Percentiles rank a stretch among this genome's conserved stretches.
Conservation (phyloP, 257 asterid genomes). For the Rubia yunnanensis region DNA sequence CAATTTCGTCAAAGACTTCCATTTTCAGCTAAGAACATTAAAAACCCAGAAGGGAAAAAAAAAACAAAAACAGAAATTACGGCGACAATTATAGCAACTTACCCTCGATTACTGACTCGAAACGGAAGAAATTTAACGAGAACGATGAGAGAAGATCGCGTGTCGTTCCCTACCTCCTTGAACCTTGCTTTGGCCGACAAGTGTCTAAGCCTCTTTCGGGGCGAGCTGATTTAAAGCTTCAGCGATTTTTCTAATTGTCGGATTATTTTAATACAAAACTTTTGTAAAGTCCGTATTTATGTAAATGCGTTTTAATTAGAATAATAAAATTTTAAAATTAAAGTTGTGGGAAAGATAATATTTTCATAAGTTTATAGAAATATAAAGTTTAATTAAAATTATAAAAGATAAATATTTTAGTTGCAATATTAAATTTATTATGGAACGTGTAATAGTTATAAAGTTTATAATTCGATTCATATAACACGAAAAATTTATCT, state of each 20-base stretch:
- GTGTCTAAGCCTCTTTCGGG: conserved; percentile 56
- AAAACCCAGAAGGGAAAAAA: conserved; percentile 2
- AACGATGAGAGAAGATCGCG: conserved; percentile 32
- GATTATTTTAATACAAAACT: not conserved
- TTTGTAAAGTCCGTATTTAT: too few relatives aligned
- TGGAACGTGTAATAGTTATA: too few relatives aligned
- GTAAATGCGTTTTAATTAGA: too few relatives aligned
- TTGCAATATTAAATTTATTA: too few relatives aligned
- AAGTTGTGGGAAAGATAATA: too few relatives aligned
- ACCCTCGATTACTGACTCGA: conserved; percentile 24
- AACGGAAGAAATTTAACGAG: not conserved
- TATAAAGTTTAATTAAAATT: too few relatives aligned
- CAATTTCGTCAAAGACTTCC: not conserved
- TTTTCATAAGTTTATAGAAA: too few relatives aligned
- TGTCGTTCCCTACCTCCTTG: conserved; percentile 79
- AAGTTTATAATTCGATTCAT: too few relatives aligned
- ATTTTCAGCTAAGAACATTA: not conserved
- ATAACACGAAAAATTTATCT: too few relatives aligned
- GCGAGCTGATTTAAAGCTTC: conserved; percentile 27
- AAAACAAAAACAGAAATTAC: not conserved
- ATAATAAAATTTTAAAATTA: too few relatives aligned
- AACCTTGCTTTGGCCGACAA: conserved; percentile 59
- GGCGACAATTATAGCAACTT: conserved; percentile 13
- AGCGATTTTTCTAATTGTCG: not conserved
- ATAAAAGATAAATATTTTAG: too few relatives aligned